Evolutionary conservation across 2,329 filamentous ascomycete species (phyloP).

Genomic region (Talaromyces sp.): DNA sequence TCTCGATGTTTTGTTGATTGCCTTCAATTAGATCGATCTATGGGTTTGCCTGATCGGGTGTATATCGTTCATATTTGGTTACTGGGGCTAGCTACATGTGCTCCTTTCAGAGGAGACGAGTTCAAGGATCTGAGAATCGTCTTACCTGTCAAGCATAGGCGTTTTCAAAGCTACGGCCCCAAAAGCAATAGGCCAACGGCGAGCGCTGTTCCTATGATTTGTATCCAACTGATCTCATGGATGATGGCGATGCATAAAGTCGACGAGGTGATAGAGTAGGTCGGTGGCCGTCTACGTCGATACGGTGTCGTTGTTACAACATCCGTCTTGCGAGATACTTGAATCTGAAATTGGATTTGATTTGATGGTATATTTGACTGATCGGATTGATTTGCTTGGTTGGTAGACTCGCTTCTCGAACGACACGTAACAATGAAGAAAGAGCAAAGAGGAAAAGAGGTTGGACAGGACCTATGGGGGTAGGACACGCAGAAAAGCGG

Average conservation of each 20-base stretch:
- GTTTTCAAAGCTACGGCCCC: too few relatives aligned
- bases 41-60: too few relatives aligned
- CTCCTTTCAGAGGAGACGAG: too few relatives aligned
- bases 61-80: too few relatives aligned
- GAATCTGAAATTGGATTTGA: background rate
- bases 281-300: background rate
- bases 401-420: slow-evolving; percentile 6
- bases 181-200: too few relatives aligned
- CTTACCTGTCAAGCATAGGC: too few relatives aligned
- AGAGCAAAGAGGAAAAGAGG: background rate
- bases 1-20: too few relatives aligned
- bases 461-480: background rate
- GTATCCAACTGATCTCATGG: too few relatives aligned
- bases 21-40: too few relatives aligned
- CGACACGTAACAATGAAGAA: background rate
- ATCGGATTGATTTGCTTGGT: background rate
- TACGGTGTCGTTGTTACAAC: background rate
- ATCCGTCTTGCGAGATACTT: background rate
- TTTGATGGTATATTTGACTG: background rate
- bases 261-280: background rate
- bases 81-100: too few relatives aligned
- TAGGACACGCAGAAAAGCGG: background rate
- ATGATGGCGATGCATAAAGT: background rate
- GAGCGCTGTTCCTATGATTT: too few relatives aligned
- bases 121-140: too few relatives aligned